Base-by-base conservation (phyloP, 2,329 filamentous ascomycete species). In the Lizonia empirigonia region DNA sequence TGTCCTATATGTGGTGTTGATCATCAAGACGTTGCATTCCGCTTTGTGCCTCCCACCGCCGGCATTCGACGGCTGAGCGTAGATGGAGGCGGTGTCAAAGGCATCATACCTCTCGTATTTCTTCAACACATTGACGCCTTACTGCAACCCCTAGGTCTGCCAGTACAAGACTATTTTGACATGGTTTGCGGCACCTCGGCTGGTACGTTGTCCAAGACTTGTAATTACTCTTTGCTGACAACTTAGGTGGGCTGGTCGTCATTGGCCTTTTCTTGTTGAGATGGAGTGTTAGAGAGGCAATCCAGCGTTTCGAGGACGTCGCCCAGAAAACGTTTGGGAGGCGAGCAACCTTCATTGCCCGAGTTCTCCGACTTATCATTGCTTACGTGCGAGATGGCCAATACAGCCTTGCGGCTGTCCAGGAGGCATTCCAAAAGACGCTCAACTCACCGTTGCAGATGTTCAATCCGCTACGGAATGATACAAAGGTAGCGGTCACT, bases 401-500 rank as follows among this genome's bases (percentile, higher is more conserved):
- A n/a, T n/a, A n/a, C n/a, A n/a, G n/a, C n/a, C n/a, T n/a, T n/a
- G 23, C 42, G 18, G 50, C 57, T 6, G 64, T 70, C 15, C 52
- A 70, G 37, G 46, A 58, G 6, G 53, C 62, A 2, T 71, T 70
- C 35, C 39, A 50, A 29, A 46, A 44, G n/a, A 41, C 49, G 5
- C 49, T 56, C 10, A 53, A 51, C 13, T 47, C 39, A 1, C 35
- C 51, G 0, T 35, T 48, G 2, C 51, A 63, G 33, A 63, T 70
- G 55, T 71, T 71, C 37, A 67, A 69, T 35, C 62, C 58, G 0
- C 35, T 69, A 1, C 42, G 22, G 7, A 55, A 57, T 26, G 53
- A 64, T 15, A 66, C 59, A 1, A 69, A 69, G 42, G 60, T 70
- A 4, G 63, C 63, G 4, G 62, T 71, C 9, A 69, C 63, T 5